Evolutionary conservation across 345 rosid species (phyloP), one percentile per base, ranked within the genome.

Genomic region (Salix viminalis): DNA sequence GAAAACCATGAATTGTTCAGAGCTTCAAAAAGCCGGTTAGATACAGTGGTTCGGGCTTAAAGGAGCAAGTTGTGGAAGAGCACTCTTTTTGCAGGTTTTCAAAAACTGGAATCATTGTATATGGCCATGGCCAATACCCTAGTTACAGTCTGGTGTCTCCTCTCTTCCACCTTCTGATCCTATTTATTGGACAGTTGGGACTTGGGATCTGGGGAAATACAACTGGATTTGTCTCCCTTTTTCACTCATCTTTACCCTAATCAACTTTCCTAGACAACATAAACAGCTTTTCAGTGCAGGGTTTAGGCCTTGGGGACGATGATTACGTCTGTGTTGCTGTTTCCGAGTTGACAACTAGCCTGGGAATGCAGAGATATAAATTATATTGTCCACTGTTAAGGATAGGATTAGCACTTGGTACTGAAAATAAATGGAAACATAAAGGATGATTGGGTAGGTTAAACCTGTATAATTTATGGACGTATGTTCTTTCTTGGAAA

Each of bases 21-120:
- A 46, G 13, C 50, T 28, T 34, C 68, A 73, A 26, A 41, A 9
- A 37, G 18, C 41, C 42, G 69, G 30, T 62, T 26, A 56, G 58
- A 2, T 19, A 0, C n/a, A 19, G 2, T 19, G 58, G 44, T 10
- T 41, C 12, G 44, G 58, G 58, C 19, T 52, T 9, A 36, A 42
- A 54, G 66, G 60, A 41, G 61, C 82, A 78, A 75, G 79, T 81
- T 65, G 84, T 12, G 30, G 39, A 71, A 80, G 73, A 65, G 82
- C 42, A 21, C 42, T 9, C 23, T 34, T 70, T 58, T 58, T 56
- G 61, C 64, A n/a, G 5, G 28, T 28, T 26, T 13, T 5, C 24
- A 44, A 36, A 15, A 46, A 7, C 3, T 42, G 36, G 80, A 73
- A 76, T 41, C 79, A 70, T 32, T 79, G 83, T 67, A 79, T 73